These are phyloP conservation scores for Aspergillus vadensis DNA, from an alignment of 2,329 filamentous ascomycete species.

Conservation along the genomic window DNA sequence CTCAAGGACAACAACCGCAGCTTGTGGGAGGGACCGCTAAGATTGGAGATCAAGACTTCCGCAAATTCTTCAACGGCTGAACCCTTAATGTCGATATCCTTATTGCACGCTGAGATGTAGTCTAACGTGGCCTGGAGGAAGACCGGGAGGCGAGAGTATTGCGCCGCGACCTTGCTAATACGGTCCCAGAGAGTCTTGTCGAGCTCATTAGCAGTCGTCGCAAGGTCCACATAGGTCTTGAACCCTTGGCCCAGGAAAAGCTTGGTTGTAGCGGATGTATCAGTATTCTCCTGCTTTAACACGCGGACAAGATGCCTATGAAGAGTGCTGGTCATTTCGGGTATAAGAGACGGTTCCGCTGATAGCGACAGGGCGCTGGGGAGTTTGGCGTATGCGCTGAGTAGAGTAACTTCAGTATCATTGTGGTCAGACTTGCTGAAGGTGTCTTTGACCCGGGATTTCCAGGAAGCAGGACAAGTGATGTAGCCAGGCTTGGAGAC, in stretches of 20 bases:
- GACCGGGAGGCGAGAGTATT: conserved; percentile 65
- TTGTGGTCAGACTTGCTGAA: conserved; percentile 55
- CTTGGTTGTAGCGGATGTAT: conserved; percentile 64
- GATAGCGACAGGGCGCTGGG: conserved; percentile 61
- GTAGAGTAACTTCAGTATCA: conserved; percentile 65
- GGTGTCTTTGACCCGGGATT: conserved; percentile 69
- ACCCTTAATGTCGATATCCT: conserved; percentile 46
- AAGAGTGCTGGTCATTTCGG: conserved; percentile 66
- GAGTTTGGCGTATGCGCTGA: conserved; percentile 67
- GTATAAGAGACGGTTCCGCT: conserved; percentile 64
- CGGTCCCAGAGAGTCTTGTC: conserved; percentile 65
- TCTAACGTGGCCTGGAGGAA: conserved; percentile 65
- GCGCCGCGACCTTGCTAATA: conserved; percentile 65
- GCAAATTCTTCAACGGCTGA: conserved; percentile 64
- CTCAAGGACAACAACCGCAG: conserved; percentile 73
- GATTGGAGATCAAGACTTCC: conserved; percentile 67
- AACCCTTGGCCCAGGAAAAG: conserved; percentile 78
- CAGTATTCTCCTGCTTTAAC: conserved; percentile 60
- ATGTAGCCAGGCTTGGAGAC: conserved; percentile 43
- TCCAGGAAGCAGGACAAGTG: conserved; percentile 57
- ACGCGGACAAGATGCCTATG: conserved; percentile 67
- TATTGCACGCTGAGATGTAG: conserved; percentile 44
- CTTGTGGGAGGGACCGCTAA: conserved; percentile 73
- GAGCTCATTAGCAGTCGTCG: conserved; percentile 58
- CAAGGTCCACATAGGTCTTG: conserved; percentile 69